A percentile compares a stretch with the other conserved stretches of the same genome.
Conservation (phyloP, 1,284 basidiomycete genomes). For the Somion occarium region DNA sequence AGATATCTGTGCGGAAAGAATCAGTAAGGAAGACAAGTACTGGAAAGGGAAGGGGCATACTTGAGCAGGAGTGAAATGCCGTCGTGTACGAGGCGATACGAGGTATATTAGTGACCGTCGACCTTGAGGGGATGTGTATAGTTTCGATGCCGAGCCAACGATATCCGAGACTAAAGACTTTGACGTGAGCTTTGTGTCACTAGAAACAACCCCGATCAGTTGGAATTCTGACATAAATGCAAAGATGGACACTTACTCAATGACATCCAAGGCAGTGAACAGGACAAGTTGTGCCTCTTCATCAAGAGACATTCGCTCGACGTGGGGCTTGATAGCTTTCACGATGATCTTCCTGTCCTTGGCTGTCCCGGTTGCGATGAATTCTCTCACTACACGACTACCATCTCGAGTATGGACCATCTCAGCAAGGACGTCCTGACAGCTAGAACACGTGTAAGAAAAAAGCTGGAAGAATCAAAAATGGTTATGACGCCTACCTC, state of each 20-base stretch:
- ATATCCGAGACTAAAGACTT: constrained; percentile 74
- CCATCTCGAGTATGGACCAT: constrained; percentile 92
- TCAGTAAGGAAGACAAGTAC: too few relatives aligned
- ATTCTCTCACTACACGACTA: constrained; percentile 78
- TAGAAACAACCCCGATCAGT: constrained; percentile 27
- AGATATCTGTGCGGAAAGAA: constrained; percentile 57
- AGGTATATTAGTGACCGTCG: constrained; percentile 79
- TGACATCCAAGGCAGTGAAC: constrained; percentile 82
- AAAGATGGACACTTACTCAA: constrained; percentile 69
- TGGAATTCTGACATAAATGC: constrained; percentile 3
- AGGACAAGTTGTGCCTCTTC: constrained; percentile 86
- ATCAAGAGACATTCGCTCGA: constrained; percentile 80
- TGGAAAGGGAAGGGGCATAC: constrained; percentile 12
- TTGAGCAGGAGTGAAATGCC: constrained; percentile 77
- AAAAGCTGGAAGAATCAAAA: not conserved
- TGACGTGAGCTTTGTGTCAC: constrained; percentile 81
- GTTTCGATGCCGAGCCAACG: constrained; percentile 45
- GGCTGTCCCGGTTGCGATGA: constrained; percentile 75
- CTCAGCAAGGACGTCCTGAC: constrained; percentile 80
- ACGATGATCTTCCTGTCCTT: constrained; percentile 90
- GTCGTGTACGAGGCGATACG: constrained; percentile 68
- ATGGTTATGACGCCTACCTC: constrained; percentile 33
- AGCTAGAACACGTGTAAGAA: constrained; percentile 35
- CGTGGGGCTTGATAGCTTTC: constrained; percentile 81
- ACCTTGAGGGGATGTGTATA: constrained; percentile 58